Evolutionary conservation across 1,139 yeast genomes (phyloP).

Genomic region (Scheffersomyces parashehatae): DNA sequence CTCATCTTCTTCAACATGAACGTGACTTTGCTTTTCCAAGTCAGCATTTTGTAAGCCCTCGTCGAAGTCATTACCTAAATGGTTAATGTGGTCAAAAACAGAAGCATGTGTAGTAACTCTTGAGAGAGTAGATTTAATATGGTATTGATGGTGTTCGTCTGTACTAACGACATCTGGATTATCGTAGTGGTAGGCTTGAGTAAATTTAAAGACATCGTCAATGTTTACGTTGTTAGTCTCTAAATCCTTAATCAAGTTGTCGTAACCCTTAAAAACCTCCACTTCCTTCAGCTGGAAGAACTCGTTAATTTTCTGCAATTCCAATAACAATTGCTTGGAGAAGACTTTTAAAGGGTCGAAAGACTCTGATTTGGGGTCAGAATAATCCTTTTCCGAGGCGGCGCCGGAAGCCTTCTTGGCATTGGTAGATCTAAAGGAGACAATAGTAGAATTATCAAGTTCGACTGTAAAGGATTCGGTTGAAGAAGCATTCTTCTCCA

Average conservation of each 20-base stretch:
- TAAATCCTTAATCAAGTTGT: constrained; percentile 43
- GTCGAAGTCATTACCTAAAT: constrained; percentile 19
- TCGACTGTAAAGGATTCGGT: constrained; percentile 7
- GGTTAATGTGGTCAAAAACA: constrained; percentile 29
- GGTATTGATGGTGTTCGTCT: constrained; percentile 26
- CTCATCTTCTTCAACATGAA: constrained; percentile 20
- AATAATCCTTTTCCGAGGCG: constrained; percentile 6
- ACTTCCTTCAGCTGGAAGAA: constrained; percentile 54
- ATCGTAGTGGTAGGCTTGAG: constrained; percentile 25
- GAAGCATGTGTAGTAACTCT: constrained; percentile 34
- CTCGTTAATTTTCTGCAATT: constrained; percentile 55
- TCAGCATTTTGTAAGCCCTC: constrained; percentile 21
- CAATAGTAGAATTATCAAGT: constrained; percentile 9
- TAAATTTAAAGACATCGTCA: constrained; percentile 29
- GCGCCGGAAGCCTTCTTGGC: neutral
- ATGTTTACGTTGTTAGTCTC: constrained; percentile 29
- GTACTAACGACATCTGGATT: constrained; percentile 16
- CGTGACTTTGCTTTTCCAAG: constrained; percentile 13
- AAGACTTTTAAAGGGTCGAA: constrained; percentile 54
- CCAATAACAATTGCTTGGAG: constrained; percentile 51
- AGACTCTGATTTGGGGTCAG: constrained; percentile 17
- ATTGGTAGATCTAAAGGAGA: constrained; percentile 3
- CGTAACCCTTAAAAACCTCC: constrained; percentile 48
- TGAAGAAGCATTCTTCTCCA: constrained; percentile 5
- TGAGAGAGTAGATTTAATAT: constrained; percentile 24